Base-by-base conservation (phyloP, 495 filamentous ascomycete genomes). In the Xylaria castorea region DNA sequence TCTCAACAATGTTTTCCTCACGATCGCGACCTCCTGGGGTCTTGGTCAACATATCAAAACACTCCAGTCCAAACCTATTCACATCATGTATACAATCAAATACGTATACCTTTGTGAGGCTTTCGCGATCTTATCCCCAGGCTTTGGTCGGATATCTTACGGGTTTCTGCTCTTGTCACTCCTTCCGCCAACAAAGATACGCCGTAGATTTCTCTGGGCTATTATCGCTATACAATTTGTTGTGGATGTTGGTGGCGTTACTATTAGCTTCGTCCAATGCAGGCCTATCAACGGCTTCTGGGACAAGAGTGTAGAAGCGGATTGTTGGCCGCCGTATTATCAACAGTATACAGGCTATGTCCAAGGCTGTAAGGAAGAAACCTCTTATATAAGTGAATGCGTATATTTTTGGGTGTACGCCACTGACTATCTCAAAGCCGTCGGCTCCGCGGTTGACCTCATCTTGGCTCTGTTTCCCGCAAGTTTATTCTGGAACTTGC, bases 401-500 rank as follows among this genome's bases (percentile, higher is more conserved):
- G 0, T 25, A n/a, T 51, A 1, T 51, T 1, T 27, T 25, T 6
- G n/a, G 7, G 8, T 22, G 48, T 22, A 51, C 11, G 20, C n/a
- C 1, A 6, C 48, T 51, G 48, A 55, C 25, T 22, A 22, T 27
- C n/a, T 27, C 7, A 55, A 55, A 55, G 51, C 51, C n/a, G 20
- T 55, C 25, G 40, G 36, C 20, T 40, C 60, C 9, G 16, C 20
- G 4, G 60, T 72, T 2, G 64, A 68, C 30, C 30, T 72, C 14
- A 68, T 67, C 36, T 38, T 72, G 25, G 62, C 71, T 30, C 0
- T 67, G 14, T 72, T 61, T 48, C 71, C 71, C 20, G 18, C 71
- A 1, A 72, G 71, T 38, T 16, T 72, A 20, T 68, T 72, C 18
- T 72, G 64, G 71, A 72, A 72, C 38, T 40, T 72, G 36, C 44